These are phyloP conservation scores for Myochromella boudieri DNA, from an alignment of 768 basidiomycete genomes.

Conservation along the genomic window DNA sequence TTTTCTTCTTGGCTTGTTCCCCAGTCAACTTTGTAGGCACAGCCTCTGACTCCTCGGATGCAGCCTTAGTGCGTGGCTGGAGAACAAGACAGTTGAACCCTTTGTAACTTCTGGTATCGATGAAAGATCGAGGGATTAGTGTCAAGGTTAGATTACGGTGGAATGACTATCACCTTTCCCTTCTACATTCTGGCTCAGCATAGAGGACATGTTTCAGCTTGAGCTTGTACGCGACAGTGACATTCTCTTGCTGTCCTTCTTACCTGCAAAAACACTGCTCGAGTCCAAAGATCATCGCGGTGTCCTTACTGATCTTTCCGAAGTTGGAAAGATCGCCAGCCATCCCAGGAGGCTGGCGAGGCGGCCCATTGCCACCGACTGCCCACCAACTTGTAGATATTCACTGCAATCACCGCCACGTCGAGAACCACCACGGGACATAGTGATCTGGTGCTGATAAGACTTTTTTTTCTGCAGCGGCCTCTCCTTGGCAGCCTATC, in stretches of 20 bases:
- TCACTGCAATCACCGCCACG: constrained; percentile 74
- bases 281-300: constrained; percentile 78
- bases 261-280: constrained; percentile 78
- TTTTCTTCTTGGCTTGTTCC: constrained; percentile 68
- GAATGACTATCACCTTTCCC: constrained; percentile 46
- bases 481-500: constrained; percentile 86
- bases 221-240: constrained; percentile 77
- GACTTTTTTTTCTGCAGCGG: constrained; percentile 58
- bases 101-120: constrained; percentile 55
- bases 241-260: constrained; percentile 70
- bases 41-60: constrained; percentile 41
- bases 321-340: constrained; percentile 86
- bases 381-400: constrained; percentile 72
- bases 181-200: constrained; percentile 69
- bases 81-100: constrained; percentile 74
- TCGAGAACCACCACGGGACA: constrained; percentile 89
- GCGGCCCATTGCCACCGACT: constrained; percentile 53
- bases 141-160: background rate
- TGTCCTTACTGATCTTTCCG: constrained; percentile 74
- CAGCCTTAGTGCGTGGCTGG: constrained; percentile 72
- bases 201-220: constrained; percentile 83
- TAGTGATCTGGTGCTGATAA: constrained; percentile 60
- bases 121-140: constrained; percentile 47
- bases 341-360: constrained; percentile 62
- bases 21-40: constrained; percentile 57